Conservation (phyloP, 2,329 filamentous ascomycete species). For the Beauveria pseudobassiana region DNA sequence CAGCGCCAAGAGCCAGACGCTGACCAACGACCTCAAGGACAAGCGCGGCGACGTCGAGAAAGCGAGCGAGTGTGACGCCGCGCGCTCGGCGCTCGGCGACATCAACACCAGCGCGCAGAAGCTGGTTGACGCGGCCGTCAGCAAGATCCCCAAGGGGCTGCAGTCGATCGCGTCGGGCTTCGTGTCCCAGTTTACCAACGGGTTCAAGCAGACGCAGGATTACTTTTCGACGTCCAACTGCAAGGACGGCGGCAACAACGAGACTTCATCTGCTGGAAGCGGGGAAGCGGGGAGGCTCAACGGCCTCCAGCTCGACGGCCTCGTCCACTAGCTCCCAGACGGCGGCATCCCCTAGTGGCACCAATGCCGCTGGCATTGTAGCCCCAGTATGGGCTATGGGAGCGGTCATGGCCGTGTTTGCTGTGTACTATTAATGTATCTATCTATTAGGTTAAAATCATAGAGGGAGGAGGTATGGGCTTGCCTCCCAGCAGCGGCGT, state of each 20-base stretch:
- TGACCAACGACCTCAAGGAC: constrained; percentile 14
- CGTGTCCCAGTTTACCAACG: neutral
- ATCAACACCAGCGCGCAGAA: constrained; percentile 4
- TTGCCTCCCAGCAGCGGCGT: neutral
- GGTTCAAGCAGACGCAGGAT: constrained; percentile 2
- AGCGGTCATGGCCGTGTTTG: neutral
- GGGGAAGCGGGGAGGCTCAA: neutral
- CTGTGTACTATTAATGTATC: neutral
- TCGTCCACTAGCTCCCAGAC: neutral
- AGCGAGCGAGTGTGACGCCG: constrained; percentile 6
- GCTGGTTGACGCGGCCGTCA: neutral
- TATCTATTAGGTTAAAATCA: neutral
- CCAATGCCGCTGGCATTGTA: neutral
- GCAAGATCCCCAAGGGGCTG: constrained; percentile 6
- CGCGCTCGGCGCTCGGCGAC: constrained; percentile 1
- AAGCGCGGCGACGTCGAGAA: constrained; percentile 7
- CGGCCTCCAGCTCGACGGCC: neutral
- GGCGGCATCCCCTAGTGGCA: neutral
- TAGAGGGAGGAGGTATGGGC: neutral
- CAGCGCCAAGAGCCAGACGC: constrained; percentile 8
- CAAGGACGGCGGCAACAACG: neutral
- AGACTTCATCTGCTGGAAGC: neutral
- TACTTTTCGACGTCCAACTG: constrained; percentile 9
- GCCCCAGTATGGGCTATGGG: neutral
- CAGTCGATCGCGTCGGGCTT: neutral